Evolutionary conservation across 139 green algal species (phyloP).

Genomic region (Tetraselmis striata): DNA sequence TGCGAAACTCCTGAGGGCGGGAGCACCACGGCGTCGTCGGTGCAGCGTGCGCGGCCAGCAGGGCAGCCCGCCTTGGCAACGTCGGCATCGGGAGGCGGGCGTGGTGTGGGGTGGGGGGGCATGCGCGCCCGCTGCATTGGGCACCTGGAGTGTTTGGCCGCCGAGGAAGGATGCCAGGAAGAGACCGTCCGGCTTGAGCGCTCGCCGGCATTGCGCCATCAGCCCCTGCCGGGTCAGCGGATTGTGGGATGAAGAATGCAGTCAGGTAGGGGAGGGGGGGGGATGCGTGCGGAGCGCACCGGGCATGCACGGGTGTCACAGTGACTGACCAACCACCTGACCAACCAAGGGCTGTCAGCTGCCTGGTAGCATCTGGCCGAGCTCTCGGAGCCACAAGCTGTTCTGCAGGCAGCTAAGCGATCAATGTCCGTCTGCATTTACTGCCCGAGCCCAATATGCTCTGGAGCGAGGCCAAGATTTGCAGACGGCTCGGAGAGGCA

Average conservation of each 20-base stretch:
- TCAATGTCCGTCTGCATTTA: conserved; percentile 36
- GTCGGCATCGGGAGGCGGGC: too few relatives aligned
- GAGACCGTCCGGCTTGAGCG: conserved; percentile 71
- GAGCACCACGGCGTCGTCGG: too few relatives aligned
- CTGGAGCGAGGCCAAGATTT: conserved; percentile 8
- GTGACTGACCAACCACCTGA: background rate
- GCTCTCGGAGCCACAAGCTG: background rate
- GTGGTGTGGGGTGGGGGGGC: too few relatives aligned
- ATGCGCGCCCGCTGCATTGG: too few relatives aligned
- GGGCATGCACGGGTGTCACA: too few relatives aligned
- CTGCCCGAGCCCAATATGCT: conserved; percentile 1
- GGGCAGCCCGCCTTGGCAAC: too few relatives aligned
- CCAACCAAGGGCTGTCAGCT: background rate
- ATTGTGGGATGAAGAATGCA: background rate
- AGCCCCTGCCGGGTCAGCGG: conserved; percentile 36
- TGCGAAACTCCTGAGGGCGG: conserved; percentile 54
- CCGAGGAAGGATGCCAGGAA: conserved; percentile 72
- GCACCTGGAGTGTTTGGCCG: conserved; percentile 65
- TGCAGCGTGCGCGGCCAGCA: too few relatives aligned
- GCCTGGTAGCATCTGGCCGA: background rate
- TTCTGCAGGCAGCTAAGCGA: background rate
- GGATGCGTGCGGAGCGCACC: conserved; percentile 26
- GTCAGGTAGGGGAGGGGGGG: conserved; percentile 14
- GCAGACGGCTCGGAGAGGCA: conserved; percentile 1
- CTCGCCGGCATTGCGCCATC: conserved; percentile 50